phyloP scores from a whole-genome alignment of 2,329 filamentous ascomycete genomes.

The Paradendryphiella salina region DNA sequence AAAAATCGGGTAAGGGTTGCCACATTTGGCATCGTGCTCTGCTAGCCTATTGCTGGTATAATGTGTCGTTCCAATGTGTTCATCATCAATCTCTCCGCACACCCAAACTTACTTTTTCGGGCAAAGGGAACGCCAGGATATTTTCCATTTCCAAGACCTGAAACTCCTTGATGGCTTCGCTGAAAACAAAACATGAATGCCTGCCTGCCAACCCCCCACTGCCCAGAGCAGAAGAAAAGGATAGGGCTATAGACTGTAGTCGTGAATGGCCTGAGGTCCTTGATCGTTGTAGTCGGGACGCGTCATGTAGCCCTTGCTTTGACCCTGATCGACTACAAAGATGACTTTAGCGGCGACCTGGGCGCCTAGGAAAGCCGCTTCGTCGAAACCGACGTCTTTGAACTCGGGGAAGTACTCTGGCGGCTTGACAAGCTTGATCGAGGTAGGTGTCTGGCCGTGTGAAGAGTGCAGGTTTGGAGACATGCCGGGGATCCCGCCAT shows the following conservation, averaged over 20 bases:
- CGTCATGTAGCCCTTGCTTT: slow-evolving; percentile 70
- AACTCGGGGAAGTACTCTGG: slow-evolving; percentile 90
- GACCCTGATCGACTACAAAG: slow-evolving; percentile 69
- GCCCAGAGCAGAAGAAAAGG: not conserved
- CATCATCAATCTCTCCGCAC: not conserved
- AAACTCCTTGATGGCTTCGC: slow-evolving; percentile 19
- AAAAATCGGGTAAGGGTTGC: not conserved
- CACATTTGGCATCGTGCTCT: slow-evolving; percentile 15
- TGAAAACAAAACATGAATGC: slow-evolving; percentile 4
- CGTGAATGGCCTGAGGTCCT: slow-evolving; percentile 66
- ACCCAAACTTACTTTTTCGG: slow-evolving; percentile 12
- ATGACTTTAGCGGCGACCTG: slow-evolving; percentile 81
- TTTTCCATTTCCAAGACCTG: slow-evolving; percentile 22
- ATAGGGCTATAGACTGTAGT: slow-evolving; percentile 47
- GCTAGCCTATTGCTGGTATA: slow-evolving; percentile 12
- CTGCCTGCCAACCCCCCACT: not conserved
- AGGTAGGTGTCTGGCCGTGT: slow-evolving; percentile 77
- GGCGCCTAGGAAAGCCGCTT: slow-evolving; percentile 82
- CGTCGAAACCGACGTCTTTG: slow-evolving; percentile 76
- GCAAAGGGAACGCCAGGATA: slow-evolving; percentile 19
- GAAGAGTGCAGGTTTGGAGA: slow-evolving; percentile 61
- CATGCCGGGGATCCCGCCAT: slow-evolving; percentile 40
- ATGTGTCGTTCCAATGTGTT: no score
- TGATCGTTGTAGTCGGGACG: slow-evolving; percentile 69
- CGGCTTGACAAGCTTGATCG: slow-evolving; percentile 74